Evolutionary conservation across 768 basidiomycete species (phyloP).

Genomic region (Phanerochaete sordida): DNA sequence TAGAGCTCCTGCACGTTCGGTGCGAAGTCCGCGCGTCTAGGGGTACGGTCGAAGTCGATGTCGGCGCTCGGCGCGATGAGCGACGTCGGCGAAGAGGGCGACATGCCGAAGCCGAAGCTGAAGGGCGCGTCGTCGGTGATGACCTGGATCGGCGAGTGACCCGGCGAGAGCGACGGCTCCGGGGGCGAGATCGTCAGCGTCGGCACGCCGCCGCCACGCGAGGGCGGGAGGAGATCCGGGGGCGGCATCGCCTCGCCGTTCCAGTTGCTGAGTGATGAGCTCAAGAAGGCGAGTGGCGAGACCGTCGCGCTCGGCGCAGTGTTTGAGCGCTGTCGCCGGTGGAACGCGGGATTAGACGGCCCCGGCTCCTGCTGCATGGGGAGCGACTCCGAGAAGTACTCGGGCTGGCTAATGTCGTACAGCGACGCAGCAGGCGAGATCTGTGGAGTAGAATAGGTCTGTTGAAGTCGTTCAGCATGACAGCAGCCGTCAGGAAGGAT

Average conservation of each 20-base stretch:
- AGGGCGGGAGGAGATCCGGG: neutral
- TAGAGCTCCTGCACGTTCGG: constrained; percentile 10
- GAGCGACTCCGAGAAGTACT: constrained; percentile 6
- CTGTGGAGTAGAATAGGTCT: constrained; percentile 9
- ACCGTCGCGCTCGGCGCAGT: constrained; percentile 21
- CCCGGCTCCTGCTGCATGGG: neutral
- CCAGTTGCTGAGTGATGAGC: constrained; percentile 41
- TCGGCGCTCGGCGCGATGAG: constrained; percentile 2
- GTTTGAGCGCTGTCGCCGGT: constrained; percentile 22
- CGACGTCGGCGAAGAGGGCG: neutral
- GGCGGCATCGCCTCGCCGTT: constrained; percentile 15
- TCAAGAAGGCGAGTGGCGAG: constrained; percentile 29
- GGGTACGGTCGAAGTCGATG: constrained; percentile 20
- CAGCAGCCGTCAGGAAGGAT: neutral
- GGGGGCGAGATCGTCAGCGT: constrained; percentile 1
- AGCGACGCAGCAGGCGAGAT: constrained; percentile 4
- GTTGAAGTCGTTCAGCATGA: neutral
- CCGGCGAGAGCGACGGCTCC: neutral
- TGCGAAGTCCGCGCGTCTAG: constrained; percentile 19
- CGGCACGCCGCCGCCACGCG: neutral
- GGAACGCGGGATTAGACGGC: constrained; percentile 8
- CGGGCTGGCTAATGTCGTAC: constrained; percentile 3
- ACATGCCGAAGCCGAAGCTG: neutral
- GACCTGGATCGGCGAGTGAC: neutral
- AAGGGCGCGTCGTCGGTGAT: neutral